Evolutionary conservation across 441 rosid species (phyloP).

Genomic region (Jatropha podagrica): DNA sequence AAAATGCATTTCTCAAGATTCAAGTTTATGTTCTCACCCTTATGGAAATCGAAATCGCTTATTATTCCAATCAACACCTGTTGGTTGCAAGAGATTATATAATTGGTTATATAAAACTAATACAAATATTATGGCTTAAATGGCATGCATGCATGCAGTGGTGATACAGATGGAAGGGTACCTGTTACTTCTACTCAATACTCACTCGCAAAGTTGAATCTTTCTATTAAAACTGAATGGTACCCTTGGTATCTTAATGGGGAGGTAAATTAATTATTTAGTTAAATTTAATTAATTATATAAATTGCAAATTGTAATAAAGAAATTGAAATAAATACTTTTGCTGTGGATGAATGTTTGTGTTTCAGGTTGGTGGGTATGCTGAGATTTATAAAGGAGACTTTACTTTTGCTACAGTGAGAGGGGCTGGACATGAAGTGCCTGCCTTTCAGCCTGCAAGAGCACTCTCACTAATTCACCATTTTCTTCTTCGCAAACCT

Average conservation of each 20-base stretch:
- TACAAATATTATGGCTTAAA: no score
- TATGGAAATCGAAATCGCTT: no score
- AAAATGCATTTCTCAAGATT: no score
- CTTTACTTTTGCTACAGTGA: conserved; percentile 65
- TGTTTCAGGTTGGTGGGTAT: conserved; percentile 65
- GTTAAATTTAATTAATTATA: no score
- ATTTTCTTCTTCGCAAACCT: conserved; percentile 54
- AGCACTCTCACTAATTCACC: conserved; percentile 59
- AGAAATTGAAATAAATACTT: background rate
- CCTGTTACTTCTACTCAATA: conserved; percentile 73
- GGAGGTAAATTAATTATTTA: conserved; percentile 40
- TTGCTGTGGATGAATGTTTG: background rate
- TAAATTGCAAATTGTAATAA: no score
- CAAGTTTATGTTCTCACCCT: no score
- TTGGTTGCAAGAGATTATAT: no score
- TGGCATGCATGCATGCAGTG: conserved; percentile 38
- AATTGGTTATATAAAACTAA: no score
- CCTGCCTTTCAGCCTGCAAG: conserved; percentile 72
- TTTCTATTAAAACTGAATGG: conserved; percentile 34
- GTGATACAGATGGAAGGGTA: conserved; percentile 73
- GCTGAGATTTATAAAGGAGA: conserved; percentile 57
- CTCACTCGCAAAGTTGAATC: conserved; percentile 58
- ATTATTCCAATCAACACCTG: no score
- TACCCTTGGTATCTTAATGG: conserved; percentile 60
- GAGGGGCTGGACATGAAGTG: conserved; percentile 86